Evolutionary conservation across 305 asterid species (phyloP).

Genomic region (Fraxinus nigra): DNA sequence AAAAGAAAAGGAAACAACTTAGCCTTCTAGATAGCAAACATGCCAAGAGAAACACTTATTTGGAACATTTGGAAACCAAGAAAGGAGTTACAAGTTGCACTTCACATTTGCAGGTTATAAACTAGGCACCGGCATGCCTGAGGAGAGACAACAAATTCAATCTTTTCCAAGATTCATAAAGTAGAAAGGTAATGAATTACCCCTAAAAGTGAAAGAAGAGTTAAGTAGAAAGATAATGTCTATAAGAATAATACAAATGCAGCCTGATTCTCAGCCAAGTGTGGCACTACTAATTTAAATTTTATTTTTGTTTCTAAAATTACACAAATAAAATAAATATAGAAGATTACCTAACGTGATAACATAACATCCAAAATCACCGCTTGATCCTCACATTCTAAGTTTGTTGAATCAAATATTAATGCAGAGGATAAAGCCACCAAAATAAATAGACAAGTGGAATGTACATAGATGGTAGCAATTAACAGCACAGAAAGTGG

Average conservation of each 20-base stretch:
- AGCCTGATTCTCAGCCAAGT: not conserved
- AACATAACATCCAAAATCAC: not conserved
- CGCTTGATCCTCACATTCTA: not conserved
- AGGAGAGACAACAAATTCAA: not conserved
- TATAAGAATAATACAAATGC: not conserved
- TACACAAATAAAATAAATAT: not conserved
- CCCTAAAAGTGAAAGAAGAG: not conserved
- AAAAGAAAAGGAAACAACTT: not conserved
- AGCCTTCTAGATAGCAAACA: constrained; percentile 2
- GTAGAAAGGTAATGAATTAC: not conserved
- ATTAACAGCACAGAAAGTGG: not conserved
- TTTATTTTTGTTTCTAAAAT: not conserved
- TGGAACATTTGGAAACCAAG: not conserved
- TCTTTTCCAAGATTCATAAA: not conserved
- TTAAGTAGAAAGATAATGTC: not conserved
- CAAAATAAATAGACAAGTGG: not conserved
- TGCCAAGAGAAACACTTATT: not conserved
- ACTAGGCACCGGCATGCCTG: not conserved
- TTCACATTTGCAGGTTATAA: constrained; percentile 2
- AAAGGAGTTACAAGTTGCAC: not conserved
- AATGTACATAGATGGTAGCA: not conserved
- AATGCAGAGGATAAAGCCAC: not conserved
- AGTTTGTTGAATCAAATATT: not conserved
- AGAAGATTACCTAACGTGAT: not conserved
- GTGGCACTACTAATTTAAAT: not conserved